phyloP scores from a whole-genome alignment of 495 filamentous ascomycete species.

The Lophium mytilinum region DNA sequence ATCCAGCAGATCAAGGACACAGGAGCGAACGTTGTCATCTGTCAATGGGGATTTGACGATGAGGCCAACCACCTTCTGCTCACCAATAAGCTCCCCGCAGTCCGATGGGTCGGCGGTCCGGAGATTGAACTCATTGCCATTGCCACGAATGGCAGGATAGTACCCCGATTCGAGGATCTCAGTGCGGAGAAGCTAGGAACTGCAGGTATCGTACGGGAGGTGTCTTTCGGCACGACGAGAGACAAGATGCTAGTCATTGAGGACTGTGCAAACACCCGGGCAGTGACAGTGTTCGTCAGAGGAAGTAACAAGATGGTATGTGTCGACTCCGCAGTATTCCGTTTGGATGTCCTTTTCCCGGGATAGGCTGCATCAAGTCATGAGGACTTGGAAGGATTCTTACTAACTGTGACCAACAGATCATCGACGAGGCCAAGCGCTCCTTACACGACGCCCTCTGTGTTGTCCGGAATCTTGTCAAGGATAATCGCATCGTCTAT shows the following conservation, averaged over 20 bases:
- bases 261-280: constrained; percentile 95
- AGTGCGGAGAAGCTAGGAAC: constrained; percentile 80
- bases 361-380: too few relatives aligned
- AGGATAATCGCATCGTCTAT: constrained; percentile 97
- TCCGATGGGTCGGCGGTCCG: constrained; percentile 95
- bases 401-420: constrained; percentile 45
- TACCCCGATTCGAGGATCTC: constrained; percentile 94
- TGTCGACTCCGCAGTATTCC: not conserved
- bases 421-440: constrained; percentile 97
- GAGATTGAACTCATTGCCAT: constrained; percentile 99
- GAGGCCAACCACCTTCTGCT: constrained; percentile 96
- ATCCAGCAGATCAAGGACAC: constrained; percentile 96
- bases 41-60: constrained; percentile 99
- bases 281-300: constrained; percentile 90
- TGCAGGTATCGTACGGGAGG: constrained; percentile 84
- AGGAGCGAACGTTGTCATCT: constrained; percentile 94
- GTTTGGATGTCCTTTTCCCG: constrained; percentile 13
- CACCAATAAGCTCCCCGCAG: constrained; percentile 91
- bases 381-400: not conserved
- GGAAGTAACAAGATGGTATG: constrained; percentile 98
- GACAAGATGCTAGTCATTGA: constrained; percentile 99
- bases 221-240: constrained; percentile 92
- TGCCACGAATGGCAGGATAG: constrained; percentile 94
- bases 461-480: constrained; percentile 92
- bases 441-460: constrained; percentile 96